phyloP scores from a whole-genome alignment of 495 filamentous ascomycete genomes.

The Amniculicola lignicola region DNA sequence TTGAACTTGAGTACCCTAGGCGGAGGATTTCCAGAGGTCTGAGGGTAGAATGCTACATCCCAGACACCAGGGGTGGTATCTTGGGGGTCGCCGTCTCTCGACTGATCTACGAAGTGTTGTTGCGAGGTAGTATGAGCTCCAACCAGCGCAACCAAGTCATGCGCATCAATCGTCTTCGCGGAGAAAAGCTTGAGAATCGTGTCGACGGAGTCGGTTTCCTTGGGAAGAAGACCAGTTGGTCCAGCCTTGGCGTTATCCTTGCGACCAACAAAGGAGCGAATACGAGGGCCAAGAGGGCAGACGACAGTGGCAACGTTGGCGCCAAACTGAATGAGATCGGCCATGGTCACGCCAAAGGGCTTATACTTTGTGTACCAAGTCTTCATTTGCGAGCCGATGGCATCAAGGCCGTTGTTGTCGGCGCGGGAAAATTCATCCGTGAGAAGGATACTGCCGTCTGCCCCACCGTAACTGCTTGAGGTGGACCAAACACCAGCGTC shows the following conservation, averaged over 20 bases:
- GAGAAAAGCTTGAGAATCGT: slow-evolving; percentile 46
- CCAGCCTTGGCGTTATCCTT: slow-evolving; percentile 38
- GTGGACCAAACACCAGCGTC: slow-evolving; percentile 36
- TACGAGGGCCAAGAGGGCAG: slow-evolving; percentile 32
- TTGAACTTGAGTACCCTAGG: slow-evolving; percentile 46
- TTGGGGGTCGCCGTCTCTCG: slow-evolving; percentile 39
- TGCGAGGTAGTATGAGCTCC: slow-evolving; percentile 50
- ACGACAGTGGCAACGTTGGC: slow-evolving; percentile 33
- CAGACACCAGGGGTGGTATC: slow-evolving; percentile 47
- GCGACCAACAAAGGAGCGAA: slow-evolving; percentile 44
- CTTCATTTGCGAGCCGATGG: slow-evolving; percentile 18
- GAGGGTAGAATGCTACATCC: slow-evolving; percentile 48
- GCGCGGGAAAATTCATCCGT: slow-evolving; percentile 29
- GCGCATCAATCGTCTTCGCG: slow-evolving; percentile 49
- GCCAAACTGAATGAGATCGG: slow-evolving; percentile 37
- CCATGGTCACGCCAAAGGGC: slow-evolving; percentile 30
- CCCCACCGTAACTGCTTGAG: slow-evolving; percentile 27
- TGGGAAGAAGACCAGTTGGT: slow-evolving; percentile 40
- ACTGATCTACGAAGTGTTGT: slow-evolving; percentile 47
- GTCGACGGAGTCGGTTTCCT: slow-evolving; percentile 35
- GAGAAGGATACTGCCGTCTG: slow-evolving; percentile 35
- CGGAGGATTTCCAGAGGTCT: slow-evolving; percentile 42
- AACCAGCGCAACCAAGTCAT: slow-evolving; percentile 49
- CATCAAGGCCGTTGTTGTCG: slow-evolving; percentile 30
- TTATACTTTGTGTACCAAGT: slow-evolving; percentile 32